A percentile compares a stretch with the other conserved stretches of the same genome.
Conservation (phyloP, 2,329 filamentous ascomycete species). For the Byssochlamys sp. region DNA sequence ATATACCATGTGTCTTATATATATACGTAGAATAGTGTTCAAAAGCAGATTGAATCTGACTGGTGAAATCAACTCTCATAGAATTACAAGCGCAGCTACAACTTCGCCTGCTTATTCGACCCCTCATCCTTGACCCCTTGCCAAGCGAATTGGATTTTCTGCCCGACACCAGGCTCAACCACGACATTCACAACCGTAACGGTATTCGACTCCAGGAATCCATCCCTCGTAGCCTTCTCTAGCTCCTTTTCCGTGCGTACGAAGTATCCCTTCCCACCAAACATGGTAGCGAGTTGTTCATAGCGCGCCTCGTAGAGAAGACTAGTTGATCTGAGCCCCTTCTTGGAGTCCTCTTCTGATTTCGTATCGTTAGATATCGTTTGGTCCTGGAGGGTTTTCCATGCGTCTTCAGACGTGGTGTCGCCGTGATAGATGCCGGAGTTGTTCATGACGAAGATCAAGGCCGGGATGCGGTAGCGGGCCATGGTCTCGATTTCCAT, state of each 20-base stretch:
- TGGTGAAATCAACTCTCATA: neutral
- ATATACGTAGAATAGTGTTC: neutral
- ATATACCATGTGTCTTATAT: neutral
- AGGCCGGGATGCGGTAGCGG: constrained; percentile 44
- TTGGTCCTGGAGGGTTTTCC: constrained; percentile 36
- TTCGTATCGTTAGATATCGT: constrained; percentile 24
- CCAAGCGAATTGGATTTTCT: constrained; percentile 31
- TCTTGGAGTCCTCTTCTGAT: constrained; percentile 11
- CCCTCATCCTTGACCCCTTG: constrained; percentile 18
- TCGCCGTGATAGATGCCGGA: constrained; percentile 44
- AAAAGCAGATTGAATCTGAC: neutral
- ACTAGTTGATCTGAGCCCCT: constrained; percentile 40
- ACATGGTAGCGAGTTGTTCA: constrained; percentile 46
- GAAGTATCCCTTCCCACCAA: constrained; percentile 45
- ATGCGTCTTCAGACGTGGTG: constrained; percentile 30
- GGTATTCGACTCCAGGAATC: constrained; percentile 37
- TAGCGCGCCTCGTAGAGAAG: constrained; percentile 48
- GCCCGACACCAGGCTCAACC: constrained; percentile 42
- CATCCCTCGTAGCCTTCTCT: constrained; percentile 40
- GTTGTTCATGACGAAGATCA: constrained; percentile 51
- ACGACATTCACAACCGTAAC: constrained; percentile 48
- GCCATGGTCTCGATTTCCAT: constrained; percentile 51
- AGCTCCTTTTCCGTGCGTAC: constrained; percentile 45
- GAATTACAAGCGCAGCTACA: constrained; percentile 6
- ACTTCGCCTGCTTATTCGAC: constrained; percentile 11